Base-by-base conservation (phyloP, 1,284 basidiomycete species). In the Waitea zeae region DNA sequence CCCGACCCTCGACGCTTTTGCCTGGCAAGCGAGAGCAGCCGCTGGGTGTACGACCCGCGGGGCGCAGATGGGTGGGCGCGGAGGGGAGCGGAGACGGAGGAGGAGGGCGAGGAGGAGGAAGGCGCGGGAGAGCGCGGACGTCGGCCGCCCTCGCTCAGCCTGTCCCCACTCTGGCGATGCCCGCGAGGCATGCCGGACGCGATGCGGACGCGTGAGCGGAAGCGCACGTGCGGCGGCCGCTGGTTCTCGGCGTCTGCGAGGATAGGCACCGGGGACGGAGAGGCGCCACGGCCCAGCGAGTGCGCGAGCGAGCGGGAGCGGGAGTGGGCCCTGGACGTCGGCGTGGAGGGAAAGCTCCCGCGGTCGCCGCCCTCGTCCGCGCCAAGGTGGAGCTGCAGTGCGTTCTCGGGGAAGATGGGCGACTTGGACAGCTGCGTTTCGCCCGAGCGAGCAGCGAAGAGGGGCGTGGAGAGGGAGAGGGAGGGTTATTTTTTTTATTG, bases 21-120 rank as follows among this genome's bases (percentile, higher is more conserved):
- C 71, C 13, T 77, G 53, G 6, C 73, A 57, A 1, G 62, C 56
- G 38, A 59, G 55, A 32, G 65, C 67, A 35, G 68, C 65, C 11
- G 61, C 53, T 37, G 60, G 61, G 24, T n/a, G 24, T 26, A 26
- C 24, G 24, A 26, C 13, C 77, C 53, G 6, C 73, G 64, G 7
- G 62, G 68, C 32, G 65, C 67, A 35, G 68, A 65, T 11, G 61
- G 52, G 37, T 60, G 61, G 39, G 66, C 64, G 29, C 69, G 71
- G 20, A 81, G 56, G 11, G 79, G 77, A 1, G 65, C 79, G 18
- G 76, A 79, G 43, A 81, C 73, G 22, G 76, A 78, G 3, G 76
- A 79, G 7, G 74, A 78, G 2, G 64, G 64, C 1, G 77, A 80
- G 30, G 62, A 61, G 4, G 71, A 72, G 18, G 54, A 45, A 17